phyloP scores from a whole-genome alignment of 177 flowering plant genomes.

The Vitis hybrid region DNA sequence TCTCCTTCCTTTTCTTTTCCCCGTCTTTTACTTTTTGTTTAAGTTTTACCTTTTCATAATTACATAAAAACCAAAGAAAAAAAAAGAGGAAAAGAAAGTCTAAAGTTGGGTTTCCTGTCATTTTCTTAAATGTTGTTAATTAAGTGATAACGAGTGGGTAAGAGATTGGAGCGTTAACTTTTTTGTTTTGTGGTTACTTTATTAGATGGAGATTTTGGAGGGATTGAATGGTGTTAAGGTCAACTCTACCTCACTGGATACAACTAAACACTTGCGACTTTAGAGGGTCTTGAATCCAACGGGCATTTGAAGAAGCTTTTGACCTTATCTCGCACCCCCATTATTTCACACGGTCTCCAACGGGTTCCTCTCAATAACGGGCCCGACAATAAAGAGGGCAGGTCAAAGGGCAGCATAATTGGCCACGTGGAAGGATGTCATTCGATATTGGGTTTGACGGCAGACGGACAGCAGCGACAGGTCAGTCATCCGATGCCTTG shows the following conservation, averaged over 20 bases:
- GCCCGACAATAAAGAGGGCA: slow-evolving; percentile 1
- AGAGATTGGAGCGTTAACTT: too few species aligned
- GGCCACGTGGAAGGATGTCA: slow-evolving; percentile 20
- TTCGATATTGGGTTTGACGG: slow-evolving; percentile 22
- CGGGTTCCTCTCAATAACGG: slow-evolving; percentile 11
- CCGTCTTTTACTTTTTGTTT: too few species aligned
- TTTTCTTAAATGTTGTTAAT: too few species aligned
- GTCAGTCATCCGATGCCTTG: slow-evolving; percentile 15
- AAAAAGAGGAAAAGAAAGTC: too few species aligned
- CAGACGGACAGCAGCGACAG: slow-evolving; percentile 9
- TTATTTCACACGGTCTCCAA: slow-evolving; percentile 22
- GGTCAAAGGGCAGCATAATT: slow-evolving; percentile 21
- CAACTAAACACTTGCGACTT: slow-evolving; percentile 21
- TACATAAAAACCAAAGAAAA: too few species aligned
- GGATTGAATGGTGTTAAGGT: slow-evolving; percentile 46
- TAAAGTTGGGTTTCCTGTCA: too few species aligned
- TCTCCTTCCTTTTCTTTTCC: too few species aligned
- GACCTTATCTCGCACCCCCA: slow-evolving; percentile 22
- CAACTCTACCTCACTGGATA: slow-evolving; percentile 56
- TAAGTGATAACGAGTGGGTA: too few species aligned
- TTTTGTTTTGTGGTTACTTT: too few species aligned
- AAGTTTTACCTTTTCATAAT: too few species aligned
- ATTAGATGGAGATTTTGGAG: too few species aligned
- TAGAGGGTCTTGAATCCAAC: slow-evolving; percentile 32
- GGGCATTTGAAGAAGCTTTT: slow-evolving; percentile 35